Conservation (phyloP, 2,329 filamentous ascomycete species). For the Plectosphaerella sp. region DNA sequence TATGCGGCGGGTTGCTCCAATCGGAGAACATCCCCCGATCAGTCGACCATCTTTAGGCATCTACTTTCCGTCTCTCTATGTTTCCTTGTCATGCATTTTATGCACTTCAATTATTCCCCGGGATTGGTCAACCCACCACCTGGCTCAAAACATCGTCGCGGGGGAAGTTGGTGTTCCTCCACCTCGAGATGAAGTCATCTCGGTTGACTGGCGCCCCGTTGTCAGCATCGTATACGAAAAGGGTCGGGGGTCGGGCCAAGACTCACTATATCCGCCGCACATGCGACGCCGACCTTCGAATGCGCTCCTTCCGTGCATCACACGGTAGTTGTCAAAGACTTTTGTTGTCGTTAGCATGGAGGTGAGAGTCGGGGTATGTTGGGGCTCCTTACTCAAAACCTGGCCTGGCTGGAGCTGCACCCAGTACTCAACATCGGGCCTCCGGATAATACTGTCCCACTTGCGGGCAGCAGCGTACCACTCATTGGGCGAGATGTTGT, state of each 20-base stretch:
- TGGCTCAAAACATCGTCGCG: slow-evolving; percentile 36
- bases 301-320: slow-evolving; percentile 78
- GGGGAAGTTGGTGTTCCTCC: slow-evolving; percentile 64
- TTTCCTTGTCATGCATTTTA: too few relatives aligned
- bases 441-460: slow-evolving; percentile 67
- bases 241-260: neutral
- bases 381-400: slow-evolving; percentile 59
- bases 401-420: slow-evolving; percentile 76
- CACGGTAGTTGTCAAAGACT: slow-evolving; percentile 97
- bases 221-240: neutral
- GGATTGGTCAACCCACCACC: slow-evolving; percentile 7
- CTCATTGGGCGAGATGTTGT: slow-evolving; percentile 38
- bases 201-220: slow-evolving; percentile 54
- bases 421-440: slow-evolving; percentile 67
- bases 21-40: too few relatives aligned
- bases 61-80: too few relatives aligned
- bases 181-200: slow-evolving; percentile 77
- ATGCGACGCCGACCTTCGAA: slow-evolving; percentile 84
- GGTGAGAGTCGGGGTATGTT: slow-evolving; percentile 1
- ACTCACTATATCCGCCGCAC: slow-evolving; percentile 86
- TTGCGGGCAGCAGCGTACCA: slow-evolving; percentile 82
- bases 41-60: too few relatives aligned
- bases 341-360: slow-evolving; percentile 1
- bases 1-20: too few relatives aligned
- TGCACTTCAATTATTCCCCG: neutral